Base-by-base conservation (phyloP, 306 rosid genomes). In the Trifolium repens region DNA sequence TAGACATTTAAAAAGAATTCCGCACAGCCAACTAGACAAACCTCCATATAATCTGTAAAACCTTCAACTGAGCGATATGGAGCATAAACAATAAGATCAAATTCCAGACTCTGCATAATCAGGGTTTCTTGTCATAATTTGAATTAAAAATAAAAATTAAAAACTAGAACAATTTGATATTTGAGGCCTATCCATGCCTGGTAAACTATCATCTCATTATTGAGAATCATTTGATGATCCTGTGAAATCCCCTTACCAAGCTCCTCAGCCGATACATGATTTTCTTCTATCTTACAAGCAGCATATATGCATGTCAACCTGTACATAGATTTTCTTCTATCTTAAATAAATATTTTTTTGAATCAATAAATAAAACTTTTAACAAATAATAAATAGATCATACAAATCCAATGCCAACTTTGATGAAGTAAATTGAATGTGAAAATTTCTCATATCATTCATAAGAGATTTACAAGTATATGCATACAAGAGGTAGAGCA, bases 211-310 rank as follows among this genome's bases (percentile, higher is more conserved):
- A 94, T 90, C 99, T 96, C 99, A 79, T 92, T 86, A 84, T 89
- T 90, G 96, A 94, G 99, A 90, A 96, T 96, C 94, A 96, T 83
- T 88, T 90, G 98, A 85, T 96, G 97, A 82, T 96, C 99, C 90
- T 96, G 97, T 26, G 96, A 90, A 80, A 96, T 96, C 85, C 99
- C 98, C 88, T 92, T 92, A 83, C 99, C 99, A 59, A 92, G 93
- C 99, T 94, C 99, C 93, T 96, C 99, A n/a, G 97, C 98, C 43
- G 99, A 94, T 8, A 94, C 98, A 57, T 92, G 99, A 79, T 88
- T 96, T 88, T 94, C 99, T 89, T 94, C 99, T 84, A 94, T 92
- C 87, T 94, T 94, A 83, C 99, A 94, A 81, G 97, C 93, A 62
- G 93, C 96, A 80, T 94, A 94, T 78, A 94, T 92, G 83, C 99